Base-by-base conservation (phyloP, 2,329 filamentous ascomycete species). In the Geoglossum cookeanum region DNA sequence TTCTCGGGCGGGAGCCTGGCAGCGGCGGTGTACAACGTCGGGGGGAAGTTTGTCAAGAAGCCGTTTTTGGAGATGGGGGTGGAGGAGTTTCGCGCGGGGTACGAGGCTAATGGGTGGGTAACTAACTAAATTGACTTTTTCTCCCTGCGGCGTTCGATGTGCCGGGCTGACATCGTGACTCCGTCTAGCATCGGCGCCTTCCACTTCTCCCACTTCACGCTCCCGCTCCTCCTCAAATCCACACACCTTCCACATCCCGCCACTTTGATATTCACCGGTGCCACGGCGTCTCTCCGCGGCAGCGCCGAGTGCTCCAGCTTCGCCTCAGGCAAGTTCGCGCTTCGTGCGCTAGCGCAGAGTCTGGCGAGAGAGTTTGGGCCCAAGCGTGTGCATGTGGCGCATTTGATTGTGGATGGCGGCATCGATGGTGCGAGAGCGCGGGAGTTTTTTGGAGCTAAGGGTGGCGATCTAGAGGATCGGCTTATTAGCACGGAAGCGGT, bases 311-410 rank as follows among this genome's bases (percentile, higher is more conserved):
- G 88, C 68, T 73, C 80, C 0, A 71, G 78, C 6, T 94, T 95
- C 65, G 84, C 87, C 0, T 79, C 81, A 1, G 84, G 84, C 32
- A 94, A 94, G 67, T 94, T 88, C 67, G 87, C 86, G 3, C 72
- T 85, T 63, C 76, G 89, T 35, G 87, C 83, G 0, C 70, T 94
- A 55, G 76, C 78, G 0, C 87, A 91, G 68, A 84, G 79, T 37
- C 74, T 94, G 30, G 85, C 88, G 0, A 78, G 84, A 58, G 89
- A 95, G 67, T 95, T 92, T 68, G 86, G 85, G 0, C 87, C 89
- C 0, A 75, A 86, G 67, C 89, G 89, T 1, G 78, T 95, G 1
- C 89, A 95, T 68, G 84, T 94, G 0, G 79, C 84, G 0, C 87
- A 94, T 70, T 81, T 83, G 4, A 80, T 94, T 59, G 83, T 94